These are phyloP conservation scores for Heritiera littoralis DNA, from an alignment of 345 rosid species.

Conservation along the genomic window DNA sequence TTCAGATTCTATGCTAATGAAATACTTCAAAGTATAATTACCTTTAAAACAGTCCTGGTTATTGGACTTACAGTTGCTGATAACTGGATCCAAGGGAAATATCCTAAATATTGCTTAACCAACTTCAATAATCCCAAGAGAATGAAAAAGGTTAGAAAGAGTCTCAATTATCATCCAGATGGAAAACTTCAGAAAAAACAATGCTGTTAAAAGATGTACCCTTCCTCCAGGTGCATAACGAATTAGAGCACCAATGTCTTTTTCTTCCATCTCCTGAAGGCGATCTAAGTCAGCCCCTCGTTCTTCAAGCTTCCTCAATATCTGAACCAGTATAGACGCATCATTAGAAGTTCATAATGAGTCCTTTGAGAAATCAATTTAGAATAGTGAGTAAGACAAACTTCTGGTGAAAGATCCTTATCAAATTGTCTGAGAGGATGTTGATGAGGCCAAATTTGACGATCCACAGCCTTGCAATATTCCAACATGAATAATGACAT, in stretches of 20 bases:
- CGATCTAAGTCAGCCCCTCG: conserved; percentile 80
- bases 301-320: conserved; percentile 94
- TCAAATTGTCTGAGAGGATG: conserved; percentile 96
- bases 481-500: conserved; percentile 91
- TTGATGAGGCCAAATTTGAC: conserved; percentile 93
- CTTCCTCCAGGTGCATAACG: conserved; percentile 93
- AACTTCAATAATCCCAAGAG: conserved; percentile 48
- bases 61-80: conserved; percentile 92
- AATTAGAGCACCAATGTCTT: conserved; percentile 86
- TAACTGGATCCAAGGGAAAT: conserved; percentile 79
- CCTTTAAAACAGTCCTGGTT: conserved; percentile 98
- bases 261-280: conserved; percentile 91
- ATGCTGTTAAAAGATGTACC: conserved; percentile 38
- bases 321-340: conserved; percentile 44
- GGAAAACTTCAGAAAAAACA: conserved; percentile 11
- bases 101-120: conserved; percentile 85
- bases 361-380: conserved; percentile 7
- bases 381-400: conserved; percentile 36
- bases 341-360: conserved; percentile 27
- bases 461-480: conserved; percentile 98
- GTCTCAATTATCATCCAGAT: conserved; percentile 4
- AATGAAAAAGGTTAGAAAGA: conserved; percentile 10
- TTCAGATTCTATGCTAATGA: conserved; percentile 15
- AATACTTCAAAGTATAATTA: conserved; percentile 27
- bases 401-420: conserved; percentile 79